Evolutionary conservation across 163 green algal genomes (phyloP).

Genomic region (Scenedesmus sp.): DNA sequence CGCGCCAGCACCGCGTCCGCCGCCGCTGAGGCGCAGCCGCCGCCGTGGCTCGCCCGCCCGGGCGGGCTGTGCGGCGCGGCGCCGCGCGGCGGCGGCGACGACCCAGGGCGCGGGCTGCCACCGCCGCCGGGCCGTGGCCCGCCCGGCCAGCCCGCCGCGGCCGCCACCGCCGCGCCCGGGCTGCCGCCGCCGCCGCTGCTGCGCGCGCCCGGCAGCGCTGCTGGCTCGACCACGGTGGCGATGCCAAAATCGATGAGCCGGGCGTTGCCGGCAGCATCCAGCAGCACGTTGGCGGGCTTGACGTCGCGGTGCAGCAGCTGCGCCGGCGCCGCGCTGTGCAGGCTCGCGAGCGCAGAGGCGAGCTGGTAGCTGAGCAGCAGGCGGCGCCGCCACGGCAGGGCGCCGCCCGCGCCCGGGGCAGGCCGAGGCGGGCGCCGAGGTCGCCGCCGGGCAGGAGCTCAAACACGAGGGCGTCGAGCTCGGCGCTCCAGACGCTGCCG

Average conservation of each 20-base stretch:
- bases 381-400: constrained; percentile 15
- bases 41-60: no score
- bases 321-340: constrained; percentile 15
- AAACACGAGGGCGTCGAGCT: constrained; percentile 32
- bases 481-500: constrained; percentile 29
- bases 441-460: constrained; percentile 35
- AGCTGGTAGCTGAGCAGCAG: constrained; percentile 36
- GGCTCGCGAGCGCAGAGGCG: constrained; percentile 26
- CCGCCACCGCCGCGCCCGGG: no score
- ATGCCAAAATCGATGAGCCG: constrained; percentile 35
- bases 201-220: no score
- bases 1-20: constrained; percentile 30
- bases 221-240: constrained; percentile 16
- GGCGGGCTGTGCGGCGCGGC: no score
- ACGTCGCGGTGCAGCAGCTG: constrained; percentile 51
- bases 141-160: no score
- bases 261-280: constrained; percentile 38
- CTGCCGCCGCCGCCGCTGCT: no score
- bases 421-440: no score
- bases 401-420: no score
- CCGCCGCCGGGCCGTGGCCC: no score
- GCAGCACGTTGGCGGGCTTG: constrained; percentile 53
- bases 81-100: no score
- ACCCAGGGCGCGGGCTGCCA: no score
- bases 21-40: constrained; percentile 6